Base-by-base conservation (phyloP, 148 eudicot genomes). In the Fagopyrum tataricum region DNA sequence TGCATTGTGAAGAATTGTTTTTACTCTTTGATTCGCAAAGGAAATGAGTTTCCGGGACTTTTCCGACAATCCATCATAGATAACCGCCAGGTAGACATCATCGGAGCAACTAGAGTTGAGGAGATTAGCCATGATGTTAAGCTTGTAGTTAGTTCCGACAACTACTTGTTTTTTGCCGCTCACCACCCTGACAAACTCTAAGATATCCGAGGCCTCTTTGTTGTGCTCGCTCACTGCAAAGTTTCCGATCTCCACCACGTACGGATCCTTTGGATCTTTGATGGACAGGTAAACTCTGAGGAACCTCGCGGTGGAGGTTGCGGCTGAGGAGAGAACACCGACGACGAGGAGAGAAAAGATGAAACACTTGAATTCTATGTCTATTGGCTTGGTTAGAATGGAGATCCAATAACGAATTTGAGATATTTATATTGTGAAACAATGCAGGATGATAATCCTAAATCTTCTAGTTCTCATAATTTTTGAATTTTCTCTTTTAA, bases 161-260 rank as follows among this genome's bases (percentile, higher is more conserved):
- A 82, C 85, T 10, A 78, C 89, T 44, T 84, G 84, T 12, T 42
- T 46, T 47, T 80, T 79, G 0, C 84, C 89, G 10, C 17, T 64
- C 4, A 82, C 66, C 44, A 86, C 82, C 0, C 9, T 49, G 21
- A n/a, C 67, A 61, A 23, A 81, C 44, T 11, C 37, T 39, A 78
- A 66, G 3, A 40, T 37, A 8, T 37, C 18, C 0, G 41, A 24
- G 0, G 37, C 55, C 64, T 72, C 37, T 53, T 72, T 74, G 85
- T 86, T 76, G 79, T 86, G 75, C 76, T 82, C 78, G 10, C 37
- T 10, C 18, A 86, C 75, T 0, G 89, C 89, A 23, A 84, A 86
- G 17, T 80, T 61, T 3, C 75, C 87, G 56, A 80, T 76, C 9
- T 80, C 79, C 0, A 78, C 24, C 48, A 86, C 76, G 1, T 69